Percentiles rank a stretch among this genome's conserved stretches.
Evolutionary conservation across 768 basidiomycete genomes (phyloP).

Genomic region (Leucocoprinus sp.): DNA sequence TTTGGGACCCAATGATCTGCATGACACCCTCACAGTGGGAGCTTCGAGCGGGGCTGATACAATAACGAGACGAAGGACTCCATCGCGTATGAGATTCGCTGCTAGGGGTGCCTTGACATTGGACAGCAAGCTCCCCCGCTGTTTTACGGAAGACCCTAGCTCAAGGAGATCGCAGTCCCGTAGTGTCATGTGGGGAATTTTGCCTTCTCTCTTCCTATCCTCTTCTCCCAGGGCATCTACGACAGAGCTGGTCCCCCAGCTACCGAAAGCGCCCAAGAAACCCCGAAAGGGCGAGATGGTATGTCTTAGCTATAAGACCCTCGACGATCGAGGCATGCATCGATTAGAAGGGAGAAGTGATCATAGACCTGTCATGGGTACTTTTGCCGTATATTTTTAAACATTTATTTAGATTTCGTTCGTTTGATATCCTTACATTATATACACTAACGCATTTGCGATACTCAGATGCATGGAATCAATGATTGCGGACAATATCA

Average conservation of each 20-base stretch:
- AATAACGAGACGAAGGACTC: background rate
- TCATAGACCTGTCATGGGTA: constrained; percentile 79
- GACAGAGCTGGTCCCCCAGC: constrained; percentile 9
- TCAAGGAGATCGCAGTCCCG: constrained; percentile 11
- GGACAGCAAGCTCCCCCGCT: constrained; percentile 12
- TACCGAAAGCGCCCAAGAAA: constrained; percentile 13
- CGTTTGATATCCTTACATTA: constrained; percentile 5
- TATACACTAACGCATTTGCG: background rate
- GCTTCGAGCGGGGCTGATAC: background rate
- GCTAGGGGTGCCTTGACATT: background rate
- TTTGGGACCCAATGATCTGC: background rate
- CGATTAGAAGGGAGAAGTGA: constrained; percentile 73
- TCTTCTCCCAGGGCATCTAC: constrained; percentile 18
- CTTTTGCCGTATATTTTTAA: constrained; percentile 62
- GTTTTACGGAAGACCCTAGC: constrained; percentile 13
- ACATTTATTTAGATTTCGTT: background rate
- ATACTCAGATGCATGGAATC: background rate
- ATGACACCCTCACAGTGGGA: constrained; percentile 1
- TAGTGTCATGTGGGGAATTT: constrained; percentile 30
- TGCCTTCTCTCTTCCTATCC: constrained; percentile 38
- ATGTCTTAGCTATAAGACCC: constrained; percentile 63
- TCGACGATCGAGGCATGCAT: constrained; percentile 71
- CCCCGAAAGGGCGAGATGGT: constrained; percentile 61
- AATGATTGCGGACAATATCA: background rate
- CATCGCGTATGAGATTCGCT: background rate